These are phyloP conservation scores for Nematocida sp. DNA, from an alignment of 371 early-diverging fungal genomes.

Conservation along the genomic window DNA sequence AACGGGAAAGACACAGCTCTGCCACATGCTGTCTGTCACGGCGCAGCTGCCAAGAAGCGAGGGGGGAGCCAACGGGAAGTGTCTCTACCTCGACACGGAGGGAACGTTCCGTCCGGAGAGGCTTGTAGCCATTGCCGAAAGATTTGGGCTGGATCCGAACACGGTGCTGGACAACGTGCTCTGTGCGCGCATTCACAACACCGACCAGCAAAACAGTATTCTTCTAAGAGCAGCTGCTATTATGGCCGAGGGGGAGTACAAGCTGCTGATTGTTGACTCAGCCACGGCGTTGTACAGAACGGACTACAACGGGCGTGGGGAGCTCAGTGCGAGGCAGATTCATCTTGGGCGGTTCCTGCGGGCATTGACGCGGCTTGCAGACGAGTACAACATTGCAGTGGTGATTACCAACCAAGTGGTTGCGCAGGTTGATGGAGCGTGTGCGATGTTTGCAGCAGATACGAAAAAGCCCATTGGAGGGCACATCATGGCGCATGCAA, in stretches of 20 bases:
- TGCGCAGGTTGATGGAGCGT: slow-evolving; percentile 85
- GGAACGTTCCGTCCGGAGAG: slow-evolving; percentile 92
- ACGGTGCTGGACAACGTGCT: slow-evolving; percentile 87
- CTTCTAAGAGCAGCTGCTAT: slow-evolving; percentile 83
- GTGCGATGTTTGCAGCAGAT: slow-evolving; percentile 80
- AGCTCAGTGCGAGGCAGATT: slow-evolving; percentile 89
- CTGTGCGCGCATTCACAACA: slow-evolving; percentile 87
- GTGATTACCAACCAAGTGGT: slow-evolving; percentile 97
- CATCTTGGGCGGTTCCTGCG: slow-evolving; percentile 86
- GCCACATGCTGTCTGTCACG: slow-evolving; percentile 91
- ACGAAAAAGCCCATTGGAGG: slow-evolving; percentile 96
- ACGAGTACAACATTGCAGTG: slow-evolving; percentile 92
- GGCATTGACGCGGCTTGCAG: slow-evolving; percentile 78
- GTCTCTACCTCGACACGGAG: slow-evolving; percentile 95
- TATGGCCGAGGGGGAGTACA: slow-evolving; percentile 79
- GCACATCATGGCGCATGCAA: slow-evolving; percentile 93
- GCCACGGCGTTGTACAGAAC: slow-evolving; percentile 91
- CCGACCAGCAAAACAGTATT: slow-evolving; percentile 86
- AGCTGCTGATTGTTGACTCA: slow-evolving; percentile 85
- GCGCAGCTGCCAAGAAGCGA: slow-evolving; percentile 77
- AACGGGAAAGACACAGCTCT: slow-evolving; percentile 96
- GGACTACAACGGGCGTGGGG: slow-evolving; percentile 91
- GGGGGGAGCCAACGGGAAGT: slow-evolving; percentile 91
- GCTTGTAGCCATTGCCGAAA: slow-evolving; percentile 77
- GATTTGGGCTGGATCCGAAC: slow-evolving; percentile 75